These are phyloP conservation scores for Neckera pumila DNA, from an alignment of 225 moss, liverwort and hornwort genomes.

Conservation along the genomic window DNA sequence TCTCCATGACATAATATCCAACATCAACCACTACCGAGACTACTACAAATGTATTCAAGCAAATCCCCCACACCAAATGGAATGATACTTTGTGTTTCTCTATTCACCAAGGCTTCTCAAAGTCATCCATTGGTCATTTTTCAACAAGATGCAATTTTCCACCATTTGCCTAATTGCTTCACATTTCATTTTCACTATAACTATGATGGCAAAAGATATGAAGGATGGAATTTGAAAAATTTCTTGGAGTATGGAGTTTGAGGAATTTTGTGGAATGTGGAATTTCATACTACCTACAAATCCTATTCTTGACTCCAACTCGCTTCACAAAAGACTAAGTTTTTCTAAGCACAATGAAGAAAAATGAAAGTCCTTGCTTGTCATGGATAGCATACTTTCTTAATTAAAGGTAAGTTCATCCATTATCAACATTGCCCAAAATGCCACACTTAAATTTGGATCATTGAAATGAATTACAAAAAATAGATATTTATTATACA, in stretches of 20 bases:
- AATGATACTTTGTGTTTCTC: neutral
- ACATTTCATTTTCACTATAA: neutral
- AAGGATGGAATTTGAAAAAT: neutral
- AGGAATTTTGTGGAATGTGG: neutral
- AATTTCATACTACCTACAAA: neutral
- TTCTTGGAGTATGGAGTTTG: neutral
- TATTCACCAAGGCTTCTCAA: neutral
- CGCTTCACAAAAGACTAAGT: neutral
- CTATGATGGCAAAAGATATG: rapidly evolving
- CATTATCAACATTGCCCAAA: neutral
- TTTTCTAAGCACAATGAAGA: neutral
- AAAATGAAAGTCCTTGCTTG: neutral
- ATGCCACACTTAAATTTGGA: neutral
- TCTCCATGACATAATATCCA: neutral
- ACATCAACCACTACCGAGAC: rapidly evolving
- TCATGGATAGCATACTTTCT: neutral
- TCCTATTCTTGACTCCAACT: too few species aligned
- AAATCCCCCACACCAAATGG: neutral
- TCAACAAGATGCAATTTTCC: rapidly evolving
- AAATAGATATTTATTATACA: neutral
- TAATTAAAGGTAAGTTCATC: neutral
- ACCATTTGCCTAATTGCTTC: neutral
- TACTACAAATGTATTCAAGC: neutral
- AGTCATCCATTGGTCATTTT: neutral
- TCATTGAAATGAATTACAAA: neutral